These are phyloP conservation scores for Colletotrichum echinochloae DNA, from an alignment of 2,329 filamentous ascomycete genomes.

Conservation along the genomic window DNA sequence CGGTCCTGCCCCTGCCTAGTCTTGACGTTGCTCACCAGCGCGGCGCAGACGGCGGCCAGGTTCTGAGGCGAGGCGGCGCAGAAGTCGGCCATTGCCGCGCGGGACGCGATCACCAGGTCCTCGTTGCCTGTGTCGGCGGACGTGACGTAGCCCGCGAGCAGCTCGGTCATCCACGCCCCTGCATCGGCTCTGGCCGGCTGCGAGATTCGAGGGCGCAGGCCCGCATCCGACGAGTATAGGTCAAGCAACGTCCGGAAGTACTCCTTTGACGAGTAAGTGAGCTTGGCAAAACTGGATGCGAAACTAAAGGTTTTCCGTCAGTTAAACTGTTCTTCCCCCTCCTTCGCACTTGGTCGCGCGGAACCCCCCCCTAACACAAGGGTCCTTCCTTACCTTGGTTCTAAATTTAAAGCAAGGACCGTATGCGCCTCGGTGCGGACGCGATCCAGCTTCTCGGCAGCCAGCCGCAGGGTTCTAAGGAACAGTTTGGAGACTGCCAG, in stretches of 20 bases:
- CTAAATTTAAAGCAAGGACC: constrained; percentile 60
- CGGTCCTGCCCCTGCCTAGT: constrained; percentile 72
- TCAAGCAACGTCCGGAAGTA: constrained; percentile 70
- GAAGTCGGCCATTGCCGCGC: constrained; percentile 71
- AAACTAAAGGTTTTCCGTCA: constrained; percentile 50
- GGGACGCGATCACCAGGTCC: constrained; percentile 76
- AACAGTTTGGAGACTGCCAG: constrained; percentile 56
- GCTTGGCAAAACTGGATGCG: constrained; percentile 49
- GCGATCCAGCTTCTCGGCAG: constrained; percentile 90
- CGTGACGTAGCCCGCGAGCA: constrained; percentile 76
- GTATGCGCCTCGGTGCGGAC: constrained; percentile 77
- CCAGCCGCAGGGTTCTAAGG: constrained; percentile 72
- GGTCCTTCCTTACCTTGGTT: constrained; percentile 55
- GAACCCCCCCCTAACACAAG: not conserved
- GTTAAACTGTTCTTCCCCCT: not conserved
- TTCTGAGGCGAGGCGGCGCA: constrained; percentile 57
- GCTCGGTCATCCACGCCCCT: constrained; percentile 59
- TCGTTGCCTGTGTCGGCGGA: constrained; percentile 85
- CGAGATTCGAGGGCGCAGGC: constrained; percentile 53
- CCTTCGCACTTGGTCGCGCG: not conserved
- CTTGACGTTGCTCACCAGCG: constrained; percentile 67
- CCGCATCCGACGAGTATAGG: constrained; percentile 52
- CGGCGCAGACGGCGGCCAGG: constrained; percentile 59
- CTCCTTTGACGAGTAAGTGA: constrained; percentile 67
- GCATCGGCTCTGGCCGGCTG: constrained; percentile 49